Conservation (phyloP, 306 rosid species). For the Arachis stenosperma region DNA sequence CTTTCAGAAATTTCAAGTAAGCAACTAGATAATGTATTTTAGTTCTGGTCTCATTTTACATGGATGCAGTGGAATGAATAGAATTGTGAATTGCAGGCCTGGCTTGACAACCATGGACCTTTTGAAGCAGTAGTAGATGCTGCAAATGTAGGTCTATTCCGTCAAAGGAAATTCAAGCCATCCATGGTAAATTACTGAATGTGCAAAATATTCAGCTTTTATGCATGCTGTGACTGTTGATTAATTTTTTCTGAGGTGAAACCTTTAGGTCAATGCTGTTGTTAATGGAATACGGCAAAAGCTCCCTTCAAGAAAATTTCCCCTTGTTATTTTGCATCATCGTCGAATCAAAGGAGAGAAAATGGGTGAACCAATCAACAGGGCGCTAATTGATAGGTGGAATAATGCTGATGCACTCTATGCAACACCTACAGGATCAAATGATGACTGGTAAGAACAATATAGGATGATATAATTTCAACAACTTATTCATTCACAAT, state of each 20-base stretch:
- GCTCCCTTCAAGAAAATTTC: constrained; percentile 83
- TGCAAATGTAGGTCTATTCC: constrained; percentile 83
- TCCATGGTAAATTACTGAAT: constrained; percentile 68
- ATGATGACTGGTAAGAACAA: constrained; percentile 86
- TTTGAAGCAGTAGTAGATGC: constrained; percentile 97
- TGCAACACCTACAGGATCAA: constrained; percentile 87
- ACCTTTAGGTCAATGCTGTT: constrained; percentile 68
- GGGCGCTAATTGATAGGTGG: constrained; percentile 79
- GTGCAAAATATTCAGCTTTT: constrained; percentile 3
- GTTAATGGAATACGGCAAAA: constrained; percentile 75
- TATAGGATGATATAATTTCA: constrained; percentile 18
- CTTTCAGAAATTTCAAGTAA: constrained; percentile 89
- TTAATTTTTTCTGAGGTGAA: constrained; percentile 26
- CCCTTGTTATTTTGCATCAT: constrained; percentile 84
- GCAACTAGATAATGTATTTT: constrained; percentile 36
- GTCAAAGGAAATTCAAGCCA: constrained; percentile 75
- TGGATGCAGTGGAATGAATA: constrained; percentile 31
- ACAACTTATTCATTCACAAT: neutral
- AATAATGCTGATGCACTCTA: constrained; percentile 76
- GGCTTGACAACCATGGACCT: constrained; percentile 91
- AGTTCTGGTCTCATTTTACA: constrained; percentile 25
- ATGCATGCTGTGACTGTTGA: constrained; percentile 15
- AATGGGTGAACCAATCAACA: constrained; percentile 68
- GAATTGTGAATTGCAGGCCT: constrained; percentile 63
- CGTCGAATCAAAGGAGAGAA: constrained; percentile 71